These are phyloP conservation scores for Omphalea diandra DNA, from an alignment of 441 rosid species.

Conservation along the genomic window DNA sequence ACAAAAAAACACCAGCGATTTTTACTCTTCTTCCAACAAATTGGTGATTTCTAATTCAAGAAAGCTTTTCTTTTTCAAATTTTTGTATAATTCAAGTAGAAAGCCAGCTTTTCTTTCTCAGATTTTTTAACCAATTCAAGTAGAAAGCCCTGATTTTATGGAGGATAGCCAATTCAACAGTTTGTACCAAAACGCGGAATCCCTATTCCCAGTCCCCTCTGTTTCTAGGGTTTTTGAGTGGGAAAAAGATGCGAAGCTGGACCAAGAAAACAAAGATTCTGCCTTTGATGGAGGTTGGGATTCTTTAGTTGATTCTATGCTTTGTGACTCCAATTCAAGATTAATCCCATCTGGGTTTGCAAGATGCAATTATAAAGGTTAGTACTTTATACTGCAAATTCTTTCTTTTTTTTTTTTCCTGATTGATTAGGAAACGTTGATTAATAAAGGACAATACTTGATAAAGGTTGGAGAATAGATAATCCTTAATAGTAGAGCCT, in stretches of 20 bases:
- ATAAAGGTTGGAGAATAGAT: background rate
- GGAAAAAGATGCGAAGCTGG: conserved; percentile 29
- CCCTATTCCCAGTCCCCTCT: conserved; percentile 19
- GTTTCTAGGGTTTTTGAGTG: conserved; percentile 33
- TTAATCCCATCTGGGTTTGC: conserved; percentile 54
- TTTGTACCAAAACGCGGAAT: conserved; percentile 25
- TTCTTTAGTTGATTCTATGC: conserved; percentile 52
- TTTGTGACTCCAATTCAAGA: conserved; percentile 70
- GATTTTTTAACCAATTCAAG: no score
- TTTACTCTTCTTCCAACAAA: conserved; percentile 1
- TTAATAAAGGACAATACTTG: background rate
- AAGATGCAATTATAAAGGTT: conserved; percentile 48
- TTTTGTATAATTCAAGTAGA: no score
- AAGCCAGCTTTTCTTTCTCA: no score
- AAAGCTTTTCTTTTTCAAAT: background rate
- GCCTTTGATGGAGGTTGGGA: conserved; percentile 36
- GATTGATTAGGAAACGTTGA: background rate
- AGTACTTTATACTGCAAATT: conserved; percentile 5
- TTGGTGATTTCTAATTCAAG: conserved; percentile 11
- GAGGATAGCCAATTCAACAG: conserved; percentile 34
- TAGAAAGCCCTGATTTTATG: conserved; percentile 33
- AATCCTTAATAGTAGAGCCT: no score
- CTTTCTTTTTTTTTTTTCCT: background rate
- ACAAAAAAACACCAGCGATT: background rate
- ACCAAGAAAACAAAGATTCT: conserved; percentile 39